A percentile compares a stretch with the other conserved stretches of the same genome.
phyloP scores from a whole-genome alignment of 768 basidiomycete species.

The Lactarius quietus region DNA sequence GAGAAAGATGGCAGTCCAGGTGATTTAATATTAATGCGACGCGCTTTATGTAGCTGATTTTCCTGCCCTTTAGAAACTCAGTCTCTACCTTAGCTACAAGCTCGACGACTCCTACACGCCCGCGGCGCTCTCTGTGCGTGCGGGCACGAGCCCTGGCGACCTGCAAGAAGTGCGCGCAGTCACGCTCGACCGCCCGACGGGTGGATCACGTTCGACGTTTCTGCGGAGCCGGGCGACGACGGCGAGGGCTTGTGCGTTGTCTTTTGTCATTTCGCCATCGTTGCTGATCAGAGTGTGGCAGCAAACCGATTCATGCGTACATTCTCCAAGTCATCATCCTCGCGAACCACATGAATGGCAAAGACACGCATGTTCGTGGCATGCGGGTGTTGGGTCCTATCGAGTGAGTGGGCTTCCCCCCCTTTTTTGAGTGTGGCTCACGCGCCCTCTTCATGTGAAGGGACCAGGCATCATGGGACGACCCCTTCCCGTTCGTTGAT shows the following conservation, averaged over 20 bases:
- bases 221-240: slow-evolving; percentile 74
- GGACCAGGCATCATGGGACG: slow-evolving; percentile 27
- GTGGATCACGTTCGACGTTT: slow-evolving; percentile 87
- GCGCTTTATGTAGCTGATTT: neutral
- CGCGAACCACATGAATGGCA: slow-evolving; percentile 96
- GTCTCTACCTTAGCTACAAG: slow-evolving; percentile 73
- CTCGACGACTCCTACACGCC: slow-evolving; percentile 98
- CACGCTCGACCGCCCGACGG: slow-evolving; percentile 90
- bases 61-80: slow-evolving; percentile 64
- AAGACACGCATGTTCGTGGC: slow-evolving; percentile 97
- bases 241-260: slow-evolving; percentile 69
- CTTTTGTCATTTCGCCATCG: neutral
- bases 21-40: slow-evolving; percentile 31
- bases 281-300: slow-evolving; percentile 32
- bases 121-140: slow-evolving; percentile 82
- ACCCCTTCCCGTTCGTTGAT: slow-evolving; percentile 26
- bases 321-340: slow-evolving; percentile 87
- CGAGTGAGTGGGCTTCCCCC: slow-evolving; percentile 50
- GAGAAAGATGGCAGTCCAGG: slow-evolving; percentile 84
- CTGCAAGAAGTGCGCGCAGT: slow-evolving; percentile 87
- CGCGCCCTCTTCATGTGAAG: slow-evolving; percentile 32
- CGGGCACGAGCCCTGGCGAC: slow-evolving; percentile 88
- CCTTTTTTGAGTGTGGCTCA: neutral
- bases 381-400: slow-evolving; percentile 81
- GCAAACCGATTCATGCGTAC: slow-evolving; percentile 85